Conservation (phyloP, 2,329 filamentous ascomycete genomes). For the Cordyceps pruinosa region DNA sequence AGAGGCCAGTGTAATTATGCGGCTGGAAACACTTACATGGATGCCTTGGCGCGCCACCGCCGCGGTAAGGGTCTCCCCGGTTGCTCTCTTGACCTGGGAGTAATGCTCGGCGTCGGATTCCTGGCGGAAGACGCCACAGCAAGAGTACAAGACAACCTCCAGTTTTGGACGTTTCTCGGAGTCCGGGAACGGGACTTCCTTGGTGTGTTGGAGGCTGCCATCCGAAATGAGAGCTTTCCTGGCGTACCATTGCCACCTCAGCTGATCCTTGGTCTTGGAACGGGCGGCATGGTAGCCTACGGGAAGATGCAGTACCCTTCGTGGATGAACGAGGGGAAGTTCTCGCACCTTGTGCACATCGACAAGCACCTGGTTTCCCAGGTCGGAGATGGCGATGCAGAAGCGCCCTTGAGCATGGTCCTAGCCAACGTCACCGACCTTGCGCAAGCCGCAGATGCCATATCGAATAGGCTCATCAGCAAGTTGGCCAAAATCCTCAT, state of each 20-base stretch:
- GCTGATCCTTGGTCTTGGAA: neutral
- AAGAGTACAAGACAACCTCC: neutral
- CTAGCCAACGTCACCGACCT: neutral
- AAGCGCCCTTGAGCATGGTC: neutral
- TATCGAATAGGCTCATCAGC: neutral
- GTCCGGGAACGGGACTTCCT: neutral
- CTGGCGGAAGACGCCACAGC: neutral
- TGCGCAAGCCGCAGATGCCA: neutral
- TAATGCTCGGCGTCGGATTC: neutral
- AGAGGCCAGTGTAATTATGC: slow-evolving; percentile 16
- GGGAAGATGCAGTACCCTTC: neutral
- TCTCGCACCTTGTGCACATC: neutral
- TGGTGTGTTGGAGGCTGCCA: neutral
- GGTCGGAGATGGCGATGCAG: neutral
- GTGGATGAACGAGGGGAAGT: neutral
- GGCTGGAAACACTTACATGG: slow-evolving; percentile 17
- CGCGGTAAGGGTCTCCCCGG: neutral
- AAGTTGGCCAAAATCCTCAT: neutral
- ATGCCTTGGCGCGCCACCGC: slow-evolving; percentile 14
- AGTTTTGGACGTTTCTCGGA: neutral
- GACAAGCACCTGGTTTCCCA: neutral
- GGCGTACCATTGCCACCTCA: neutral
- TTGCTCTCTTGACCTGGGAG: slow-evolving; percentile 29
- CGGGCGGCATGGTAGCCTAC: neutral
- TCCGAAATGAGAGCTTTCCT: neutral